Base-by-base conservation (phyloP, 129 eudicot genomes). In the Flaveria sonorensis region DNA sequence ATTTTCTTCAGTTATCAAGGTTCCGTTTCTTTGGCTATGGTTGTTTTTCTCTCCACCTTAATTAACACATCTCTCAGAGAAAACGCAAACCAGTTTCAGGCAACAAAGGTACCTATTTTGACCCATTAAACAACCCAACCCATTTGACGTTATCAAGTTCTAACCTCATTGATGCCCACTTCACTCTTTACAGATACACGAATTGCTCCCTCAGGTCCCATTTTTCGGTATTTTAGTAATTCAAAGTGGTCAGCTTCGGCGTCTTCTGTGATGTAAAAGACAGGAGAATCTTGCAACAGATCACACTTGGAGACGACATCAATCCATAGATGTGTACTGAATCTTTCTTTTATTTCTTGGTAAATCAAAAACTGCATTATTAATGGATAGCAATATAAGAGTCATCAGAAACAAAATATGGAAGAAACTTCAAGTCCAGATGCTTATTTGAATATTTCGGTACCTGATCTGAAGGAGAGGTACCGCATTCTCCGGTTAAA, bases 391-490 rank as follows among this genome's bases (percentile, higher is more conserved):
- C 6, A 32, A 79, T 15, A 47, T 56, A 68, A 77, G 53, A 32
- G 32, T 62, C 11, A 23, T 70, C 2, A 60, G n/a, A 42, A 4
- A 21, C 36, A 53, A 57, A 55, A 26, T 39, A 0, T 19, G 16
- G 50, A 83, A 57, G 53, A 75, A 68, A 51, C 55, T 45, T 50
- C 59, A 5, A 23, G 26, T 56, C 23, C 65, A 67, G 45, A 50
- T 46, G 59, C 40, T 55, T 42, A 10, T 16, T 21, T 10, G 14
- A 51, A 6, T 40, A 59, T 3, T 60, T 26, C 14, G 45, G 72
- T 85, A 89, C 98, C 98, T 94, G 98, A 78, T 94, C 98, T 11
- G 98, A 89, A 50, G 96, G 86, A 64, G 98, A 94, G 70, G 89
- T 94, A 36, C 98, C 98, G 79, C 98, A 94, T 87, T 94, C 92